A percentile compares a stretch with the other conserved stretches of the same genome.
Evolutionary conservation across 176 grass and related monocot species (phyloP).

Genomic region (Bolboschoenus planiculmis): DNA sequence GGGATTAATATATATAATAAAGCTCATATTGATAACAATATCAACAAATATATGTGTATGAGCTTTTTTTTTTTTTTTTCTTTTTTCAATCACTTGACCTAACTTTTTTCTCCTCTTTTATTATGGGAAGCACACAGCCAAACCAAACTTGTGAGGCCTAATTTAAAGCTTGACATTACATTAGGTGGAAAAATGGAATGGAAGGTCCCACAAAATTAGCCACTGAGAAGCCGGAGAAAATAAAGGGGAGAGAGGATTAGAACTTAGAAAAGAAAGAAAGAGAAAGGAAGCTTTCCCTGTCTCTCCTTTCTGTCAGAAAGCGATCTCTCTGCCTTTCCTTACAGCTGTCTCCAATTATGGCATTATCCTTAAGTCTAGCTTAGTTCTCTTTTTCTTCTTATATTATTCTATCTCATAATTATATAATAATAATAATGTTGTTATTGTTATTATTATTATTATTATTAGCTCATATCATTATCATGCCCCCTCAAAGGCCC

Average conservation of each 20-base stretch:
- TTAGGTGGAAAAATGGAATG: no score
- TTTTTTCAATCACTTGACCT: not conserved
- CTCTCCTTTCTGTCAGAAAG: conserved; percentile 21
- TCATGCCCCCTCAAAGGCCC: not conserved
- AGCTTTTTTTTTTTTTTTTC: no score
- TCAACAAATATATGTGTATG: no score
- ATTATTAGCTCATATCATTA: not conserved
- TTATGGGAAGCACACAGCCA: not conserved
- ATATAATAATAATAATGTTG: no score
- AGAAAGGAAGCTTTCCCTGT: conserved; percentile 6
- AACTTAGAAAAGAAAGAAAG: no score
- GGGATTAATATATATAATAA: no score
- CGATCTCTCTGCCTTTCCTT: not conserved
- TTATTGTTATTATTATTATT: no score
- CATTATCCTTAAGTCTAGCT: not conserved
- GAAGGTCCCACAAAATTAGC: conserved; percentile 6
- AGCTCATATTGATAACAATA: no score
- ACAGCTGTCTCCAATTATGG: conserved; percentile 24
- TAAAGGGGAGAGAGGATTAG: not conserved
- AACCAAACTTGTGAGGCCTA: not conserved
- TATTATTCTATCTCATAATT: not conserved
- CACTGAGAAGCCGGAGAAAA: conserved; percentile 11
- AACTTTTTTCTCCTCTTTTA: not conserved
- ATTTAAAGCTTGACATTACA: conserved; percentile 10
- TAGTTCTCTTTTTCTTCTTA: not conserved